Percentiles rank a stretch among this genome's conserved stretches.
These are phyloP conservation scores for Sinapis alba DNA, from an alignment of 441 rosid species.

Conservation along the genomic window DNA sequence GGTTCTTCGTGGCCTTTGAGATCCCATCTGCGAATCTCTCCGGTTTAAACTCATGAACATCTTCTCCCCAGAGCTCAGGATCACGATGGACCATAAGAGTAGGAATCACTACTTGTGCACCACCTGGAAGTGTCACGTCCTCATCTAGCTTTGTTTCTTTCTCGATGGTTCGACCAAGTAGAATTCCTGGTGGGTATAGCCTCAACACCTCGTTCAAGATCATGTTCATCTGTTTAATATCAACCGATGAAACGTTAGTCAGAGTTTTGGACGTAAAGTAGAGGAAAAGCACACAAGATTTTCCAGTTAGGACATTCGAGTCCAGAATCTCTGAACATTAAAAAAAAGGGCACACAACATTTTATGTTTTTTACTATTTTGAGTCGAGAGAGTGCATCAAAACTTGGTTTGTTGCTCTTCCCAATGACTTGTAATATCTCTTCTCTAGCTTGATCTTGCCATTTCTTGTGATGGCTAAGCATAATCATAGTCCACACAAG, in stretches of 20 bases:
- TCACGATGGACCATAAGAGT: conserved; percentile 46
- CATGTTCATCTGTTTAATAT: conserved; percentile 39
- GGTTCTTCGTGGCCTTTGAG: conserved; percentile 50
- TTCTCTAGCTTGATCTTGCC: conserved; percentile 52
- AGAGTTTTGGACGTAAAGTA: not conserved
- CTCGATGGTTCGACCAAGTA: conserved; percentile 17
- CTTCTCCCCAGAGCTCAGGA: conserved; percentile 50
- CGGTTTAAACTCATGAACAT: conserved; percentile 49
- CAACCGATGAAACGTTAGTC: conserved; percentile 16
- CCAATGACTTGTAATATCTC: conserved; percentile 47
- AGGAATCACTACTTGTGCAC: conserved; percentile 38
- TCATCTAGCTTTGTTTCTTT: conserved; percentile 47
- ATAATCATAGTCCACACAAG: conserved; percentile 51
- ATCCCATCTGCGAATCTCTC: conserved; percentile 54
- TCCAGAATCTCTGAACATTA: too few species aligned
- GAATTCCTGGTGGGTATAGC: conserved; percentile 39
- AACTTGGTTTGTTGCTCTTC: conserved; percentile 28
- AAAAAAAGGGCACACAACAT: too few species aligned
- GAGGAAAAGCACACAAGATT: not conserved
- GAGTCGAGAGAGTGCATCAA: conserved; percentile 44
- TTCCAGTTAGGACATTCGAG: too few species aligned
- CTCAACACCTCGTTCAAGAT: conserved; percentile 50
- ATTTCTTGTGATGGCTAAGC: conserved; percentile 36
- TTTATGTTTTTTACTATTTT: conserved; percentile 41
- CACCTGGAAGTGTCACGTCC: conserved; percentile 37